Evolutionary conservation across 106 monocot genomes (phyloP), one percentile per base, ranked within the genome.

Genomic region (Phalaenopsis aphrodite): DNA sequence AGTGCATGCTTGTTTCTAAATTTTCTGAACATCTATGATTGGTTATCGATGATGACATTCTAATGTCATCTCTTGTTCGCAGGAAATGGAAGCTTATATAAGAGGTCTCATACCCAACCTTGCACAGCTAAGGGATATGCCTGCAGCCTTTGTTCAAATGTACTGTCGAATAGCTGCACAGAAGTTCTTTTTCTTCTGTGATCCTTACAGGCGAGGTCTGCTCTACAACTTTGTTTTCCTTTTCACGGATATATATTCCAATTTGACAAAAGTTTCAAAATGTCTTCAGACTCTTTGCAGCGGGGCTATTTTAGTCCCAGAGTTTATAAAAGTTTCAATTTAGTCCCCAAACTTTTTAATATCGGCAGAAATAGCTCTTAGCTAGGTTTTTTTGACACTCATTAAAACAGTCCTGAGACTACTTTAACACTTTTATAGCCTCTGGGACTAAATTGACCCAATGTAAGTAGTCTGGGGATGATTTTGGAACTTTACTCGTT

Each of bases 51-150:
- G n/a, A 74, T 17, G 57, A 57, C 12, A 45, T 57, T 37, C 42
- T 78, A 24, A 5, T 71, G 42, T 49, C n/a, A 48, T 78, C 24
- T 37, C 55, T 55, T 9, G n/a, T 77, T 75, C 82, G 58, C 87
- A 98, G 98, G 98, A 98, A 89, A 98, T 98, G 98, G 98, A 98
- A 78, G 94, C 94, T 43, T 98, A 98, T 75, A 98, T 98, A 81
- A 89, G 98, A 86, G 98, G 98, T 21, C 94, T 98, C 78, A 98
- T 98, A 80, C 98, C 98, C 56, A 98, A 98, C 80, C 78, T 98
- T 49, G 94, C 98, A 48, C 98, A 98, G 74, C 86, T 98, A 17
- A 89, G 94, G 81, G 98, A 98, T 83, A 98, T 98, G 94, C 98
- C 98, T 24, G 58, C 94, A 66, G 91, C 90, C 74, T 98, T 98